A percentile compares a stretch with the other conserved stretches of the same genome.
Conservation (phyloP, 805 yeast species). For the Candida yuanshanica region DNA sequence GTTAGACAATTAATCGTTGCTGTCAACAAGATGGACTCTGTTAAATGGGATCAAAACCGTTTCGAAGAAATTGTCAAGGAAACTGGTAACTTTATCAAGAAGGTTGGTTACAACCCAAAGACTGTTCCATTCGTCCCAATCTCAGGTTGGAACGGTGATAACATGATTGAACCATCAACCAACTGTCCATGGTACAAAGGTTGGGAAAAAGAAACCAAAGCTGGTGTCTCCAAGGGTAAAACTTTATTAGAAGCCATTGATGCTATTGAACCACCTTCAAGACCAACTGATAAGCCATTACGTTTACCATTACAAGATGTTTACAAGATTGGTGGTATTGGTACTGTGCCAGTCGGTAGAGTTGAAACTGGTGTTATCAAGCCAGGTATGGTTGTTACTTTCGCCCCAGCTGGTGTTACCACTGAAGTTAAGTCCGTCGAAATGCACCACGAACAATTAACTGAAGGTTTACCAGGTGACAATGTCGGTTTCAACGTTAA, state of each 20-base stretch:
- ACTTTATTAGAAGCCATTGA: conserved; percentile 86
- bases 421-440: conserved; percentile 91
- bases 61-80: conserved; percentile 76
- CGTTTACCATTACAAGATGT: conserved; percentile 91
- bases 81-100: conserved; percentile 77
- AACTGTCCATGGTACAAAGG: conserved; percentile 93
- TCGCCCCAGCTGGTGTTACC: conserved; percentile 91
- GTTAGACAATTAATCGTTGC: conserved; percentile 85
- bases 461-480: conserved; percentile 83
- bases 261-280: conserved; percentile 76
- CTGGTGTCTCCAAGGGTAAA: conserved; percentile 70
- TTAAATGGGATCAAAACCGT: conserved; percentile 79
- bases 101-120: conserved; percentile 87
- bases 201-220: conserved; percentile 84
- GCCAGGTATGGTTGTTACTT: conserved; percentile 88
- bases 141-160: conserved; percentile 93
- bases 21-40: conserved; percentile 92
- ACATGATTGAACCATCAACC: conserved; percentile 79
- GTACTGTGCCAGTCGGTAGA: conserved; percentile 94
- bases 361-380: conserved; percentile 91
- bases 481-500: conserved; percentile 91
- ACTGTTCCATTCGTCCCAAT: conserved; percentile 86
- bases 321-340: conserved; percentile 93
- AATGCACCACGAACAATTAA: conserved; percentile 88
- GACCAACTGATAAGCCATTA: conserved; percentile 87